These are phyloP conservation scores for Picea glauca DNA, from an alignment of 75 land plant species.

Conservation along the genomic window DNA sequence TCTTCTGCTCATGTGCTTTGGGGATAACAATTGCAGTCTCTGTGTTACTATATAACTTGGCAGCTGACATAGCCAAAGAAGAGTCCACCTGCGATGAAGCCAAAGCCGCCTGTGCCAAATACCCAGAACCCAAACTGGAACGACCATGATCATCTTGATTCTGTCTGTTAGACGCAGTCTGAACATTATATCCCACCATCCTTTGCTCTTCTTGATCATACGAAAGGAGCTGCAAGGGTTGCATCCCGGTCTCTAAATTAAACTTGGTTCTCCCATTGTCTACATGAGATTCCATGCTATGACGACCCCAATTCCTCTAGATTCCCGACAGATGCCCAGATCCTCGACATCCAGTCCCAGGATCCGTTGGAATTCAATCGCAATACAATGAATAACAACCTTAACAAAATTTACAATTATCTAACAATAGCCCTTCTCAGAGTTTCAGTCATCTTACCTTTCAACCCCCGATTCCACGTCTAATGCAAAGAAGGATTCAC, in stretches of 20 bases:
- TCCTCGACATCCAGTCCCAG: conserved; percentile 7
- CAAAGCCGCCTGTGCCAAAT: not conserved
- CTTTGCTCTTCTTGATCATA: conserved; percentile 8
- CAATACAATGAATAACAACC: too few species aligned
- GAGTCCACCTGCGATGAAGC: conserved; percentile 31
- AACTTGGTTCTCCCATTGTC: conserved; percentile 21
- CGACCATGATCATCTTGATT: conserved; percentile 23
- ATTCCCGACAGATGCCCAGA: conserved; percentile 3
- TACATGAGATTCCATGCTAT: conserved; percentile 11
- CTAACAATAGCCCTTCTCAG: too few species aligned
- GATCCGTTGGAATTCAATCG: too few species aligned
- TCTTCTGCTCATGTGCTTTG: conserved; percentile 1
- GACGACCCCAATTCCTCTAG: conserved; percentile 8
- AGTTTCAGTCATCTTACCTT: too few species aligned
- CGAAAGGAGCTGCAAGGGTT: conserved; percentile 3
- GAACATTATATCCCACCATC: conserved; percentile 37
- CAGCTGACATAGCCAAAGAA: conserved; percentile 30
- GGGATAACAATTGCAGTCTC: not conserved
- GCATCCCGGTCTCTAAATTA: conserved; percentile 10
- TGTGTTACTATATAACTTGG: conserved; percentile 5
- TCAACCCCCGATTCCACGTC: too few species aligned
- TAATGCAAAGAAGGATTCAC: too few species aligned
- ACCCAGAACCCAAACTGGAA: conserved; percentile 15
- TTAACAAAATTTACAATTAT: too few species aligned
- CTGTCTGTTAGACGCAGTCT: conserved; percentile 19